Conservation (phyloP, 371 early-diverging fungal genomes). For the Lichtheimia ornata region DNA sequence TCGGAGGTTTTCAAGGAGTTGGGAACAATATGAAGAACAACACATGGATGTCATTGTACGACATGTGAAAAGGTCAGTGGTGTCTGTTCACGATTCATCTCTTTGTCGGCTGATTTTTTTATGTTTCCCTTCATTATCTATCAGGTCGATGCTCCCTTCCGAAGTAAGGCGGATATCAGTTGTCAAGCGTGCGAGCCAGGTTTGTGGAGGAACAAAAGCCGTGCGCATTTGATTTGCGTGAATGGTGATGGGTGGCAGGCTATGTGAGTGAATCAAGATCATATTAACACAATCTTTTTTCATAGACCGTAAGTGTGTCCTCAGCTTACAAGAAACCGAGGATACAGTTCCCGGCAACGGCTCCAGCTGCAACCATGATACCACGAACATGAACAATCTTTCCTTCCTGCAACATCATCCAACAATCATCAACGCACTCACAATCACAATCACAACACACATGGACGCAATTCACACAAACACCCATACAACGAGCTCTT, state of each 20-base stretch:
- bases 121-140: background rate
- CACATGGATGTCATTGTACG: constrained; percentile 8
- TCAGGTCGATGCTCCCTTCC: constrained; percentile 8
- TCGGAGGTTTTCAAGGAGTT: background rate
- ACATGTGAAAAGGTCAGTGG: constrained; percentile 5
- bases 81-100: background rate
- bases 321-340: background rate
- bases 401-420: too few species aligned
- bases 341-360: background rate
- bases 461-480: too few species aligned
- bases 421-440: too few species aligned
- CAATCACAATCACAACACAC: too few species aligned
- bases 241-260: too few species aligned
- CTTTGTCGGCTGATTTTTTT: background rate
- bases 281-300: too few species aligned
- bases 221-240: too few species aligned
- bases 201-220: constrained; percentile 4
- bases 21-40: constrained; percentile 12
- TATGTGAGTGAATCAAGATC: too few species aligned
- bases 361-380: background rate
- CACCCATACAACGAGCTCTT: too few species aligned
- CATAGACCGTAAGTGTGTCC: too few species aligned
- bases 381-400: background rate
- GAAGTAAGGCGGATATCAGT: constrained; percentile 5
- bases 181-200: constrained; percentile 9